Conservation (phyloP, 2,329 filamentous ascomycete species). For the Chrysoporthe puriensis region DNA sequence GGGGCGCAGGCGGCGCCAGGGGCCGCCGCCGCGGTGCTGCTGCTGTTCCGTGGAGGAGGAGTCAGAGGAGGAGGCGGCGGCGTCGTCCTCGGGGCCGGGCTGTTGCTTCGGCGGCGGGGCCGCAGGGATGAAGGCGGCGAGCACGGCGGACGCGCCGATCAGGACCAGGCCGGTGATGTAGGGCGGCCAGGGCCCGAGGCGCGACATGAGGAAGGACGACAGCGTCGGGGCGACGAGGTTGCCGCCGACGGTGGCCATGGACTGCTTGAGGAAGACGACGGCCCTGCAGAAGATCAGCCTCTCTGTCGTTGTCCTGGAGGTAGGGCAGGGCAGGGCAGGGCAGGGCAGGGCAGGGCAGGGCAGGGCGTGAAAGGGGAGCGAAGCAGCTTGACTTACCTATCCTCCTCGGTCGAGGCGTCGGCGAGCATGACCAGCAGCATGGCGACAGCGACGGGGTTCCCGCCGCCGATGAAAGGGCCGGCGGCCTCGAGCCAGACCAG, state of each 20-base stretch:
- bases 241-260: constrained; percentile 12
- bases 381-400: constrained; percentile 3
- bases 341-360: neutral
- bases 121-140: constrained; percentile 36
- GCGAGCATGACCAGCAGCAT: constrained; percentile 15
- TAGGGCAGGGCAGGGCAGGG: too few species aligned
- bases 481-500: constrained; percentile 18
- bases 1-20: constrained; percentile 20
- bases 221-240: constrained; percentile 35
- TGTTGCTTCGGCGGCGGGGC: constrained; percentile 30
- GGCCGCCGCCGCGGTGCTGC: neutral
- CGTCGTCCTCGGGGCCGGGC: too few species aligned
- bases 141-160: constrained; percentile 7
- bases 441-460: neutral
- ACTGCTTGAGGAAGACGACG: constrained; percentile 9
- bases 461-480: constrained; percentile 3
- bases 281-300: neutral
- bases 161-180: constrained; percentile 31
- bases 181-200: constrained; percentile 35
- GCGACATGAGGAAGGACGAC: constrained; percentile 36
- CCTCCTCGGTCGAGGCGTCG: constrained; percentile 14
- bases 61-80: too few species aligned
- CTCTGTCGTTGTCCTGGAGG: neutral
- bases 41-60: too few species aligned
- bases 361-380: neutral